Evolutionary conservation across 169 alveolate genomes (phyloP).

Genomic region (Sarcocystis neurona): DNA sequence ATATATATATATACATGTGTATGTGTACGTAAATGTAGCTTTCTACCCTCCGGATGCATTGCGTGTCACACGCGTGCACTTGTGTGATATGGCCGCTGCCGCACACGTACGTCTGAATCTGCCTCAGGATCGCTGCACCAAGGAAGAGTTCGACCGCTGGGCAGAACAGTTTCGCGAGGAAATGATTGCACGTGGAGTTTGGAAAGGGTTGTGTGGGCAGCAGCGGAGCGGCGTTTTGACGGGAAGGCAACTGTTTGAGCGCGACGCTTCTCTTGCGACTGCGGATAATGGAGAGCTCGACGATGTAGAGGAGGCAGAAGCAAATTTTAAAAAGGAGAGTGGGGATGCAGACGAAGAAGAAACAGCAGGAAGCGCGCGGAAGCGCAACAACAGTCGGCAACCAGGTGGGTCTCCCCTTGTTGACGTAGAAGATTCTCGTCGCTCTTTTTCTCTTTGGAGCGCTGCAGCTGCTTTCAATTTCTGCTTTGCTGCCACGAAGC

Average conservation of each 20-base stretch:
- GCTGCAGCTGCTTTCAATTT: too few relatives aligned
- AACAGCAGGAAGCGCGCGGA: too few relatives aligned
- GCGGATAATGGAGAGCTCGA: slow-evolving; percentile 23
- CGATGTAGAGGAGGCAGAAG: slow-evolving; percentile 24
- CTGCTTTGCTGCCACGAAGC: too few relatives aligned
- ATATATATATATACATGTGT: not conserved
- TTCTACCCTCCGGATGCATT: not conserved
- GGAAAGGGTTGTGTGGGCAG: slow-evolving; percentile 22
- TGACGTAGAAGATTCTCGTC: too few relatives aligned
- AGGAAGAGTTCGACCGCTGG: slow-evolving; percentile 46
- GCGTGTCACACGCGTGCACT: not conserved
- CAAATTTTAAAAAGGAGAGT: not conserved
- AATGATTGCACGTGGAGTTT: not conserved
- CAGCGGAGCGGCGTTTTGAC: slow-evolving; percentile 13
- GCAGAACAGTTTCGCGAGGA: slow-evolving; percentile 24
- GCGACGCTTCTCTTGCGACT: slow-evolving; percentile 25
- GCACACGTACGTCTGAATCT: not conserved
- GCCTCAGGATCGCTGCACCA: slow-evolving; percentile 42
- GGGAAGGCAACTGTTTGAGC: slow-evolving; percentile 23
- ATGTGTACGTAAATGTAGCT: not conserved
- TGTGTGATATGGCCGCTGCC: not conserved
- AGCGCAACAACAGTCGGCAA: too few relatives aligned
- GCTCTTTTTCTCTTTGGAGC: too few relatives aligned
- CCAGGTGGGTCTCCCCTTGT: too few relatives aligned
- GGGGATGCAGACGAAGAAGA: not conserved